Percentiles rank a stretch among this genome's conserved stretches.
phyloP scores from a whole-genome alignment of 306 rosid genomes.

The Citrullus mucosospermus region DNA sequence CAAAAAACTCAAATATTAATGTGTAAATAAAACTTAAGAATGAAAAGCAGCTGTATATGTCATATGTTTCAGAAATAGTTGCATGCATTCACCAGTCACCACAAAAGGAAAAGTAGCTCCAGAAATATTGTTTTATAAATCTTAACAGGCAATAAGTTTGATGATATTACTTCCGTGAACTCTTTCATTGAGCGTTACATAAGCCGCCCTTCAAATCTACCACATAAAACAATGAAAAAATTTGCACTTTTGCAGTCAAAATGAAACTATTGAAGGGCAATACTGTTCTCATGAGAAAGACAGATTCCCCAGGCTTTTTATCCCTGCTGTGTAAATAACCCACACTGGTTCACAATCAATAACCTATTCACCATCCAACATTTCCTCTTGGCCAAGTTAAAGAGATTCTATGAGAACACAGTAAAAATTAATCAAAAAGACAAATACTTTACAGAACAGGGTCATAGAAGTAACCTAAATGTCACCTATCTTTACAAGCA shows the following conservation, averaged over 20 bases:
- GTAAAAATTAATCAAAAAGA: not conserved
- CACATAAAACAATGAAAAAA: not conserved
- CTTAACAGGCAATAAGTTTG: not conserved
- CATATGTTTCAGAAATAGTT: not conserved
- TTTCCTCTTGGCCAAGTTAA: not conserved
- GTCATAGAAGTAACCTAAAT: slow-evolving; percentile 3
- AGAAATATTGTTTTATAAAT: not conserved
- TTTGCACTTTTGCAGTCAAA: not conserved
- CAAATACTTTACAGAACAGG: not conserved
- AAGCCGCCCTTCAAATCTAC: not conserved
- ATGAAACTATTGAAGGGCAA: not conserved
- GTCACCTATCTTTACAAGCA: not conserved
- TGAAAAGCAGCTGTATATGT: not conserved
- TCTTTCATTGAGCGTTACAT: not conserved
- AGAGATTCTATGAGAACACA: not conserved
- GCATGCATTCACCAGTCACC: not conserved
- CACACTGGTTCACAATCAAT: not conserved
- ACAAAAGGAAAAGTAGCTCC: not conserved
- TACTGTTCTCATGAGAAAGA: not conserved
- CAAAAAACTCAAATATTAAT: not conserved
- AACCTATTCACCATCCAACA: not conserved
- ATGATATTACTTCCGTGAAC: not conserved
- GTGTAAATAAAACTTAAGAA: slow-evolving; percentile 1
- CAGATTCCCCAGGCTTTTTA: not conserved
- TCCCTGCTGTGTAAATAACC: not conserved